These are phyloP conservation scores for Zymoseptoria tritici DNA, from an alignment of 2,329 filamentous ascomycete species.

Conservation along the genomic window DNA sequence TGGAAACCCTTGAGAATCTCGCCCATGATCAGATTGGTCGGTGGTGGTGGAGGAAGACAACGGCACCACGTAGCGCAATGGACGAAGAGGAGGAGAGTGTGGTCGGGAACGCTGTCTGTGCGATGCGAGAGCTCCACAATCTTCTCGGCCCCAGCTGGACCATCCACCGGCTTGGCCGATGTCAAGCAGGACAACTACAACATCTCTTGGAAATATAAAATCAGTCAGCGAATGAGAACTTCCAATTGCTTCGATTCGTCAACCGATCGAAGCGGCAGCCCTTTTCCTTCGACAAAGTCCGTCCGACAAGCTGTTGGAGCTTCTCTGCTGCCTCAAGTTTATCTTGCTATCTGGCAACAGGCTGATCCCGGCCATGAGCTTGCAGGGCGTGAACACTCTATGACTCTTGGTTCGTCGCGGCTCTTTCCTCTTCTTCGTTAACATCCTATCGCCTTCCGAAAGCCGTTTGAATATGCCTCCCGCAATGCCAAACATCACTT, in stretches of 20 bases:
- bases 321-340: neutral
- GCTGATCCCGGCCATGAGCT: neutral
- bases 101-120: neutral
- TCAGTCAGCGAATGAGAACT: neutral
- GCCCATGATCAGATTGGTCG: constrained; percentile 33
- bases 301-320: neutral
- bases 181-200: neutral
- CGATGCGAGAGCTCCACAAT: neutral
- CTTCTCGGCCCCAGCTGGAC: neutral
- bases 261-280: neutral
- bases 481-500: constrained; percentile 13
- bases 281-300: too few species aligned
- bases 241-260: neutral
- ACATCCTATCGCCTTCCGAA: neutral
- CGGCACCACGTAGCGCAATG: neutral
- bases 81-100: neutral
- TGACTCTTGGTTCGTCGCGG: neutral
- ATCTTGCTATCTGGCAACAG: neutral
- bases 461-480: neutral
- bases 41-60: neutral
- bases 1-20: constrained; percentile 60
- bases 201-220: neutral
- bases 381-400: neutral
- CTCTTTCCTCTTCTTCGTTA: neutral
- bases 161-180: neutral